Evolutionary conservation across 2,329 filamentous ascomycete species (phyloP).

Genomic region (Fusarium luffae): DNA sequence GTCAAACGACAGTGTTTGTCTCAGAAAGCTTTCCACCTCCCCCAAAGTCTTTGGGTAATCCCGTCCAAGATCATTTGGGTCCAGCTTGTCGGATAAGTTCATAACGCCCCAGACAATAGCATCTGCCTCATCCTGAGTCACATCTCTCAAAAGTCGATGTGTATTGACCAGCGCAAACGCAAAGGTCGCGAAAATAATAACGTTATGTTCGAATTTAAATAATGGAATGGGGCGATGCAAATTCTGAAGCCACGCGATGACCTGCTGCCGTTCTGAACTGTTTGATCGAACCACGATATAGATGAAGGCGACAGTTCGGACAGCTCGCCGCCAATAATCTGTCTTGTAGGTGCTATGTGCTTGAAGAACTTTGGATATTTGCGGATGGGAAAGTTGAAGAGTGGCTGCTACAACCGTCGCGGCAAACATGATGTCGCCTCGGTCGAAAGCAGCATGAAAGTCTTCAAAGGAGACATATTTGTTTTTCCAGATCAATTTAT

Average conservation of each 20-base stretch:
- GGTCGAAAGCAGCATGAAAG: background rate
- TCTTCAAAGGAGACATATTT: background rate
- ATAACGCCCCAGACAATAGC: background rate
- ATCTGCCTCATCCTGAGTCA: background rate
- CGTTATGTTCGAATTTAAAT: background rate
- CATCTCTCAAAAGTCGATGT: background rate
- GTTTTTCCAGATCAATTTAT: background rate
- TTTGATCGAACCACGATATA: background rate
- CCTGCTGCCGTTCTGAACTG: background rate
- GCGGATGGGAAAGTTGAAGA: background rate
- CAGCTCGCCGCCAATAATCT: background rate
- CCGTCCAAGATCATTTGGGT: background rate
- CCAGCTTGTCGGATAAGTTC: background rate
- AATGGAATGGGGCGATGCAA: accelerated
- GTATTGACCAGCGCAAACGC: background rate
- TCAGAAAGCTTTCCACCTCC: background rate
- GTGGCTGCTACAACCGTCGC: background rate
- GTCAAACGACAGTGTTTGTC: background rate
- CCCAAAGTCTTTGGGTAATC: background rate
- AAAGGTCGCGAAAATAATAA: background rate
- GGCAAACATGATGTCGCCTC: background rate
- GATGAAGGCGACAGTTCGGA: background rate
- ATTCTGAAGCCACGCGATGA: background rate
- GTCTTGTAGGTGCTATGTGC: background rate
- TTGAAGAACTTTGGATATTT: background rate